Evolutionary conservation across 305 asterid species (phyloP).

Genomic region (Fraxinus velutina): DNA sequence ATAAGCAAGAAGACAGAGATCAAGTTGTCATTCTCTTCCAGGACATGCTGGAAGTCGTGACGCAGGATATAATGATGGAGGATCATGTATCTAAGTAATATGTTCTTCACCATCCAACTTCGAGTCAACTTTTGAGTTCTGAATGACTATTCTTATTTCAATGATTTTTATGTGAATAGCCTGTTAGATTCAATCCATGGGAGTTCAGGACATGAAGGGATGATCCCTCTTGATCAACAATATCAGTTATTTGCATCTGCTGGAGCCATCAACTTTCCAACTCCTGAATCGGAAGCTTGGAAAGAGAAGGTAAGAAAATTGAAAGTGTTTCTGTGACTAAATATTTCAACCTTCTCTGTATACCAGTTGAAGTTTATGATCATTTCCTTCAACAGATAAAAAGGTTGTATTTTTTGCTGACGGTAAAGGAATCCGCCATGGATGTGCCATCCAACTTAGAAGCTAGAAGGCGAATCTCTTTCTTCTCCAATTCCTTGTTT

Average conservation of each 20-base stretch:
- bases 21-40: conserved; percentile 97
- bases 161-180: conserved; percentile 41
- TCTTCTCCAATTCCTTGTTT: conserved; percentile 95
- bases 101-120: conserved; percentile 18
- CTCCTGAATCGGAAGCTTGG: conserved; percentile 95
- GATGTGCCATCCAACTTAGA: conserved; percentile 97
- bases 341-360: conserved; percentile 1
- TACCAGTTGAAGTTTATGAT: conserved; percentile 13
- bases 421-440: conserved; percentile 99
- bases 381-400: conserved; percentile 66
- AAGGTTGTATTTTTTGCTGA: conserved; percentile 84
- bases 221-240: conserved; percentile 80
- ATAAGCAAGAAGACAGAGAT: conserved; percentile 92
- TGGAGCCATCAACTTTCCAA: conserved; percentile 93
- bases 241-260: conserved; percentile 98
- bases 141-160: conserved; percentile 22
- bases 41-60: conserved; percentile 98
- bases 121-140: conserved; percentile 24
- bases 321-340: conserved; percentile 1
- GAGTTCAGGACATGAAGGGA: conserved; percentile 76
- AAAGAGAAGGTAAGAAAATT: conserved; percentile 72
- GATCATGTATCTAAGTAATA: conserved; percentile 76
- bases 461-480: conserved; percentile 96
- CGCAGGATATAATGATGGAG: conserved; percentile 93
- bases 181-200: conserved; percentile 86